These are phyloP conservation scores for Ogataea polymorpha DNA, from an alignment of 805 yeast species.

Conservation along the genomic window DNA sequence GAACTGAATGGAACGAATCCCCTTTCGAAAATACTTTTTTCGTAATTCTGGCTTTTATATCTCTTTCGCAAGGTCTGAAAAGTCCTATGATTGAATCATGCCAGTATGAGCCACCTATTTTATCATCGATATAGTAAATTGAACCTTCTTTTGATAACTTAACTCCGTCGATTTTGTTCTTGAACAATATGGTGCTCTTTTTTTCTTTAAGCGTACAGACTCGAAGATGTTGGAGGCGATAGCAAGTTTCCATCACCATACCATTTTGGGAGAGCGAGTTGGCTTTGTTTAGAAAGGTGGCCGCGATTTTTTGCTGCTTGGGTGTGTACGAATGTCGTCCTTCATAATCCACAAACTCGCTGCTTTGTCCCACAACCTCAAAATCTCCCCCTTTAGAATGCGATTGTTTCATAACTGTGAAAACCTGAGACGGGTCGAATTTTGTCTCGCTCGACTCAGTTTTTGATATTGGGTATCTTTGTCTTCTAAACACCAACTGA, in stretches of 20 bases:
- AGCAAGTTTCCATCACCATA: constrained; percentile 19
- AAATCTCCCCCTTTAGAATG: constrained; percentile 20
- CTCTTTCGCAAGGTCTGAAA: constrained; percentile 33
- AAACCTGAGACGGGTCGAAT: constrained; percentile 14
- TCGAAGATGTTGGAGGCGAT: constrained; percentile 8
- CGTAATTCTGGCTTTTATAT: constrained; percentile 26
- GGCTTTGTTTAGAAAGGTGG: constrained; percentile 3
- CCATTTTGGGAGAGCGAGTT: constrained; percentile 10
- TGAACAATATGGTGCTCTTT: constrained; percentile 19
- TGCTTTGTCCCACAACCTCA: constrained; percentile 15
- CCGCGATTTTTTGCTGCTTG: neutral
- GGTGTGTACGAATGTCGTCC: neutral
- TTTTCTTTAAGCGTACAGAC: constrained; percentile 26
- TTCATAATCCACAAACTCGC: constrained; percentile 17
- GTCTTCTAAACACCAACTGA: constrained; percentile 31
- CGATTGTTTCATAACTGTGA: constrained; percentile 25
- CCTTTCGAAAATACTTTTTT: constrained; percentile 25
- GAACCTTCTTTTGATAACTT: constrained; percentile 31
- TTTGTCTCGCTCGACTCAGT: constrained; percentile 3
- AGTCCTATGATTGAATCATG: constrained; percentile 26
- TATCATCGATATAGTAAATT: constrained; percentile 27
- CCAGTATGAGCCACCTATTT: constrained; percentile 23
- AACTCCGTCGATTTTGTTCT: constrained; percentile 29
- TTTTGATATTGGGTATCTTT: constrained; percentile 13
- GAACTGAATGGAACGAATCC: constrained; percentile 13